Conservation (phyloP, 768 basidiomycete genomes). For the Lentinula aciculospora region DNA sequence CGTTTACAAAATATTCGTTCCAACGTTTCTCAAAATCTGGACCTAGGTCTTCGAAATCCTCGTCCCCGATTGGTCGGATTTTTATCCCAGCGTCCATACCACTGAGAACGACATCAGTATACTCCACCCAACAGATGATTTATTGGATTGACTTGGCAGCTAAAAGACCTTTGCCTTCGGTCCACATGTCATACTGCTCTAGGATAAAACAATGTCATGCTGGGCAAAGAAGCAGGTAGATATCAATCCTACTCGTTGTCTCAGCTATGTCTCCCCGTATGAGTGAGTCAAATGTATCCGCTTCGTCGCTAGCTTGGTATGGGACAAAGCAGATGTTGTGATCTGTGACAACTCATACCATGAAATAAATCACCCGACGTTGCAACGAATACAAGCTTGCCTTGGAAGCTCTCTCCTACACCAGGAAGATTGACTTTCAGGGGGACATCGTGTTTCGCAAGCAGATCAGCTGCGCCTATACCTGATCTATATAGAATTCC, state of each 20-base stretch:
- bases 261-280: constrained; percentile 21
- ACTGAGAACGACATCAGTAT: constrained; percentile 13
- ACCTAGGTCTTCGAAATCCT: constrained; percentile 30
- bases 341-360: constrained; percentile 14
- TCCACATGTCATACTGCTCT: not conserved
- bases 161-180: not conserved
- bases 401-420: constrained; percentile 44
- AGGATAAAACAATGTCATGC: not conserved
- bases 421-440: constrained; percentile 41
- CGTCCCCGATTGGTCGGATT: constrained; percentile 24
- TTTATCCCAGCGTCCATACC: constrained; percentile 33
- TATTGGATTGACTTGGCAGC: not conserved
- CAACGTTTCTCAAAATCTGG: constrained; percentile 28
- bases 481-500: constrained; percentile 28
- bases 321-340: constrained; percentile 19
- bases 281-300: constrained; percentile 26
- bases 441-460: constrained; percentile 30
- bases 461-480: constrained; percentile 35
- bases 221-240: not conserved
- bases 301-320: constrained; percentile 23
- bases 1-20: constrained; percentile 26
- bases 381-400: constrained; percentile 7
- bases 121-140: not conserved
- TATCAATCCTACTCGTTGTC: constrained; percentile 16
- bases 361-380: not conserved